A percentile compares a stretch with the other conserved stretches of the same genome.
Evolutionary conservation across 2,329 filamentous ascomycete genomes (phyloP).

Genomic region (Paracoccidioides lutzii): DNA sequence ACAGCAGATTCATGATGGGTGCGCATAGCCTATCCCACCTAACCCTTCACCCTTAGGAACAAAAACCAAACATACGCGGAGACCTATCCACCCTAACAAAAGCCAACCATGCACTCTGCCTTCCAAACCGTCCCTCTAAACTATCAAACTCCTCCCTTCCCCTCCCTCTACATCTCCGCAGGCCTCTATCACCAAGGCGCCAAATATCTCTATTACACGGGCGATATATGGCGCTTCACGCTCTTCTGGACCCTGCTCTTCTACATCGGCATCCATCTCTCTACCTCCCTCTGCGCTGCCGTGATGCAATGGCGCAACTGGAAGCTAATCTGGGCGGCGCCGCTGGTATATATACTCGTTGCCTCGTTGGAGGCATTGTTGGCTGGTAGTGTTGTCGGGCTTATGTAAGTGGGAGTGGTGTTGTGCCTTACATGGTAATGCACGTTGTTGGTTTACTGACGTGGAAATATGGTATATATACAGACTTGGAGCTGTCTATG

Average conservation of each 20-base stretch:
- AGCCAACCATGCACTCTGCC: slow-evolving; percentile 3
- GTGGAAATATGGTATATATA: neutral
- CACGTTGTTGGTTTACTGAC: neutral
- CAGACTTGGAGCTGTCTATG: slow-evolving; percentile 68
- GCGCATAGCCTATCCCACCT: no score
- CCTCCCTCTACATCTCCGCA: slow-evolving; percentile 66
- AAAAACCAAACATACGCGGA: no score
- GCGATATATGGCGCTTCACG: slow-evolving; percentile 78
- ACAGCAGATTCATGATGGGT: no score
- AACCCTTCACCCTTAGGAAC: no score
- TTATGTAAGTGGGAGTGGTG: slow-evolving; percentile 48
- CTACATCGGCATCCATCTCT: slow-evolving; percentile 61
- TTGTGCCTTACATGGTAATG: neutral
- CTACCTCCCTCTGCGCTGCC: slow-evolving; percentile 58
- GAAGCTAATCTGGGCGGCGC: slow-evolving; percentile 53
- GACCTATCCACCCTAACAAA: no score
- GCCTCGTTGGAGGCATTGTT: slow-evolving; percentile 65
- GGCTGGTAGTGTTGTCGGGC: slow-evolving; percentile 67
- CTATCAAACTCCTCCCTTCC: slow-evolving; percentile 62
- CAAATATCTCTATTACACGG: slow-evolving; percentile 57
- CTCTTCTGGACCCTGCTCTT: slow-evolving; percentile 74
- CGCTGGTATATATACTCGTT: slow-evolving; percentile 55
- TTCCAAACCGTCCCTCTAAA: slow-evolving; percentile 20
- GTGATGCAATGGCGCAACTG: slow-evolving; percentile 48
- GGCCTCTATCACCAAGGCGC: slow-evolving; percentile 43